A percentile compares a stretch with the other conserved stretches of the same genome.
These are phyloP conservation scores for Botrytis pseudocinerea DNA, from an alignment of 2,329 filamentous ascomycete species.

Conservation along the genomic window DNA sequence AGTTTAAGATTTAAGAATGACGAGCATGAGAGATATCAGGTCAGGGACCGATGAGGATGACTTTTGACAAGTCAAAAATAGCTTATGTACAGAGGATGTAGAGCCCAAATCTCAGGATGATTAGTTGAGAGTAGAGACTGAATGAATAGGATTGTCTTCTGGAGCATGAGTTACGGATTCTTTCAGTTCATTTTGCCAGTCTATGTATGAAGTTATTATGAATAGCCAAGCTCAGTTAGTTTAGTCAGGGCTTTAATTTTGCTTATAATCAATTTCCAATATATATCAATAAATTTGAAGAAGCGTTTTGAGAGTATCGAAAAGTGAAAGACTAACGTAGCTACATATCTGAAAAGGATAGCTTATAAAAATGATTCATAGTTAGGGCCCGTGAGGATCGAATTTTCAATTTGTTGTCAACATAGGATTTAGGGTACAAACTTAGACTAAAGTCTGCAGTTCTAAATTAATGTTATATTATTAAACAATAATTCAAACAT, in stretches of 20 bases:
- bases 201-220: neutral
- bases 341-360: neutral
- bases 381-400: too few relatives aligned
- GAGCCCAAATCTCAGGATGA: neutral
- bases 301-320: neutral
- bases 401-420: too few relatives aligned
- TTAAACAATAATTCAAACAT: too few relatives aligned
- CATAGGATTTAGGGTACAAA: too few relatives aligned
- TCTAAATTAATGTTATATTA: too few relatives aligned
- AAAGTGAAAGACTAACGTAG: neutral
- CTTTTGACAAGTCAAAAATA: neutral
- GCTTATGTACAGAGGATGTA: fast-evolving
- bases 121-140: neutral
- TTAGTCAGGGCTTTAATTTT: neutral
- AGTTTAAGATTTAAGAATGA: neutral
- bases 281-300: neutral
- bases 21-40: neutral
- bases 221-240: neutral
- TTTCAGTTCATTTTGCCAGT: neutral
- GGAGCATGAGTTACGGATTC: neutral
- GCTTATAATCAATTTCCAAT: neutral
- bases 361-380: neutral
- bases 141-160: neutral
- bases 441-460: too few relatives aligned
- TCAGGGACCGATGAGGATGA: neutral